phyloP scores from a whole-genome alignment of 2,329 filamentous ascomycete species.

The Elsinoe necatrix region DNA sequence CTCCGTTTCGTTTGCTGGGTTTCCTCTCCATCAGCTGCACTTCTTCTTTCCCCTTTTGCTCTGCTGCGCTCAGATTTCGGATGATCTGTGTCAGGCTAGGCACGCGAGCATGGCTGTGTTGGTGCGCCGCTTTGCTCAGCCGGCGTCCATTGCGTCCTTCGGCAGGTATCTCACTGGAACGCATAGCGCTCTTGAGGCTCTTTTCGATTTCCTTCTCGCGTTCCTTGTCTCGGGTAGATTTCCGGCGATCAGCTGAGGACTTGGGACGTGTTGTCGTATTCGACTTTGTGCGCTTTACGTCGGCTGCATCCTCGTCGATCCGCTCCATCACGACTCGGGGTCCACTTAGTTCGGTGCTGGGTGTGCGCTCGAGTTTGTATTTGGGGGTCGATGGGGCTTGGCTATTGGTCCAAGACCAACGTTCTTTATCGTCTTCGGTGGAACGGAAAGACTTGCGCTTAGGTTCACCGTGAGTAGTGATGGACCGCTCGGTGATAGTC shows the following conservation, averaged over 20 bases:
- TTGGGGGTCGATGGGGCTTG: constrained; percentile 25
- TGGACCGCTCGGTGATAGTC: not conserved
- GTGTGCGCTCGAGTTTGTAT: constrained; percentile 16
- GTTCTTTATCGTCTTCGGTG: constrained; percentile 15
- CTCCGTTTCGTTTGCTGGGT: not conserved
- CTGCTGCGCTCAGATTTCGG: not conserved
- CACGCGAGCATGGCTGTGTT: constrained; percentile 3
- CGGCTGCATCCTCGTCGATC: constrained; percentile 1
- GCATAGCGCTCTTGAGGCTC: constrained; percentile 6
- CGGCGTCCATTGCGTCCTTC: not conserved
- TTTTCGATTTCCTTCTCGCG: constrained; percentile 1
- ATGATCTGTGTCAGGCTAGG: constrained; percentile 11
- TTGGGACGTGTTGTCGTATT: not conserved
- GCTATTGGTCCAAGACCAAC: constrained; percentile 26
- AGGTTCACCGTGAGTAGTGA: not conserved
- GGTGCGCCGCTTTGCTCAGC: constrained; percentile 1
- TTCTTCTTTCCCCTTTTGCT: constrained; percentile 1
- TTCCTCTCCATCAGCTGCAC: constrained; percentile 3
- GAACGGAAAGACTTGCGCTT: constrained; percentile 4
- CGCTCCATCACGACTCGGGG: constrained; percentile 9
- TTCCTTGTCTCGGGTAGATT: not conserved
- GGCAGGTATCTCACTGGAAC: not conserved
- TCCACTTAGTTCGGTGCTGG: not conserved
- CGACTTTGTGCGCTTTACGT: not conserved
- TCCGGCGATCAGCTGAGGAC: not conserved